A percentile compares a stretch with the other conserved stretches of the same genome.
phyloP scores from a whole-genome alignment of 768 basidiomycete genomes.

The Saitozyma podzolica region DNA sequence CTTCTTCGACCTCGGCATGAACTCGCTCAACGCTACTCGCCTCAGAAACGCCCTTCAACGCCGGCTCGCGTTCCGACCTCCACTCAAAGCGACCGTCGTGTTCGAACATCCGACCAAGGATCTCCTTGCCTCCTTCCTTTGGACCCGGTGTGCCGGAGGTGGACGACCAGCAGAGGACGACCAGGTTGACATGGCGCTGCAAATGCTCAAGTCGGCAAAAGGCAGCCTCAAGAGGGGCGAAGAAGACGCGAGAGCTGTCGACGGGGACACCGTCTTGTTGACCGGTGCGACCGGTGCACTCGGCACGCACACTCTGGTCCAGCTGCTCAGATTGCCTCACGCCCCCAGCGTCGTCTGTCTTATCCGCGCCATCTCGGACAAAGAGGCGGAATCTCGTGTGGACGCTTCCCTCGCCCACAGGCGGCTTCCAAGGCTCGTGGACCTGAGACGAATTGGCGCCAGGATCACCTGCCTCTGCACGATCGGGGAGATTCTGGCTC shows the following conservation, averaged over 20 bases:
- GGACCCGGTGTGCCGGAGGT: no score
- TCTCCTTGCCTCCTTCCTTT: no score
- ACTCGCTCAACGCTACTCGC: not conserved
- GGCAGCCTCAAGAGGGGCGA: no score
- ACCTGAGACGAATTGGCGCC: no score
- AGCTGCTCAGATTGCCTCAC: not conserved
- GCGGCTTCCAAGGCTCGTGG: no score
- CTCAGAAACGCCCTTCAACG: not conserved
- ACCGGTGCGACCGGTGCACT: not conserved
- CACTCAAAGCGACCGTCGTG: no score
- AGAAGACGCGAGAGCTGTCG: no score
- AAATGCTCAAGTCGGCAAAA: slow-evolving; percentile 1
- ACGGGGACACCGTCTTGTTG: not conserved
- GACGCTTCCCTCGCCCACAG: not conserved
- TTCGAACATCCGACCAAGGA: no score
- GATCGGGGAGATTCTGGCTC: no score
- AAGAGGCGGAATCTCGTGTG: not conserved
- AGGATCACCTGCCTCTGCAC: no score
- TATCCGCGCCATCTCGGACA: not conserved
- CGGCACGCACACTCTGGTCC: not conserved
- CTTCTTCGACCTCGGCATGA: not conserved
- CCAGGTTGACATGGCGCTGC: not conserved
- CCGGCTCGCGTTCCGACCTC: not conserved
- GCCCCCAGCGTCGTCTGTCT: not conserved
- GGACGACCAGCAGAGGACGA: no score